Evolutionary conservation across 2,329 filamentous ascomycete genomes (phyloP), one percentile per base, ranked within the genome.

Genomic region (Aspergillus quadrilineatus): DNA sequence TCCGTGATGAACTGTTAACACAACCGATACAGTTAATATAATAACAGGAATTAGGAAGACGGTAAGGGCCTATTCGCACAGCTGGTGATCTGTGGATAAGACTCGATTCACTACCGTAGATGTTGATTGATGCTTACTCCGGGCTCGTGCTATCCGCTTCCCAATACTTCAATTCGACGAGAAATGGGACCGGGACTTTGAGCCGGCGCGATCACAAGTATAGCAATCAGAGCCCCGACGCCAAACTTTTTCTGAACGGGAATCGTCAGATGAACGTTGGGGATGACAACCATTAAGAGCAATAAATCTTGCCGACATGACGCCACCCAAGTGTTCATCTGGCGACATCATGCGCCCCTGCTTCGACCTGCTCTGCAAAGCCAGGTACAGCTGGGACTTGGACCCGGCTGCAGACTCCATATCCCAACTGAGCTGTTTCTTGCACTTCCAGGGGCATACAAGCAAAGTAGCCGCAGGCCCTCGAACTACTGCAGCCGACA

Each of bases 341-440:
- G 50, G 50, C 46, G 51, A 43, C 37, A 52, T 60, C 59, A 60
- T 59, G 56, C 56, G 59, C 22, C 56, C 2, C 17, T 17, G 17
- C 17, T 17, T 17, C 37, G 22, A 47, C 17, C 28, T 50, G 6
- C 10, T 36, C 30, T 55, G 7, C n/a, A 22, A 22, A 22, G 22
- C 22, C 22, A 22, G 22, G 22, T 22, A 22, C 22, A 22, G 22
- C 22, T 22, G 22, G 3, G 22, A 22, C 22, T 22, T 4, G 22
- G 22, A 22, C 22, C 22, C 22, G 22, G 22, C 22, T 22, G 22
- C 22, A 22, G 22, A 22, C 22, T 22, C 22, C 22, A 22, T 22
- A 22, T 22, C 9, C 14, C 37, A 39, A n/a, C 14, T 39, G 37
- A 28, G 22, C 10, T 45, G 26, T 28, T 12, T 29, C 39, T 17